phyloP scores from a whole-genome alignment of 2,329 filamentous ascomycete genomes.

The Aureobasidium pullulans region DNA sequence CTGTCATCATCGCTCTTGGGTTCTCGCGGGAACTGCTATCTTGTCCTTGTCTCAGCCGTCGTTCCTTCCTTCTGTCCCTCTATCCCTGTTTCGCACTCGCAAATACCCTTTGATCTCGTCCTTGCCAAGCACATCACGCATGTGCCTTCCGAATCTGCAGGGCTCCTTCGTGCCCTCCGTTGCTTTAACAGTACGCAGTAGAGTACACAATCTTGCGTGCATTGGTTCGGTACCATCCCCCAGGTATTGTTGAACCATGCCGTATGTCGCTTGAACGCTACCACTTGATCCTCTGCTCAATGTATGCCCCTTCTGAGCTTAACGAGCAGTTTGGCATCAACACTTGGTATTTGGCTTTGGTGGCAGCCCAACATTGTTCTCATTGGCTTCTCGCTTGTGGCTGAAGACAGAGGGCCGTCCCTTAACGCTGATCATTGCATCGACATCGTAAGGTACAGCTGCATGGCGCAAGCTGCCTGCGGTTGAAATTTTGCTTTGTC shows the following conservation, averaged over 20 bases:
- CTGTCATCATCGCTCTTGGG: neutral
- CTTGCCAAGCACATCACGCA: constrained; percentile 5
- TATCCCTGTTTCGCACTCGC: neutral
- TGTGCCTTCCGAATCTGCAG: constrained; percentile 4
- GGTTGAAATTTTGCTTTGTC: constrained; percentile 6
- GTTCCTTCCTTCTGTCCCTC: neutral
- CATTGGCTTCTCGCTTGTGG: constrained; percentile 8
- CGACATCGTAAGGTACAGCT: constrained; percentile 7
- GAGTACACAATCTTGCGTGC: constrained; percentile 5
- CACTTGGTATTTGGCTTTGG: neutral
- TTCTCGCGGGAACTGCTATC: neutral
- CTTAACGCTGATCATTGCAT: constrained; percentile 5
- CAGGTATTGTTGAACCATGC: constrained; percentile 2
- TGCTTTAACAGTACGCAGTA: neutral
- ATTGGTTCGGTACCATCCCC: neutral
- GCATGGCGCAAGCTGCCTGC: constrained; percentile 1
- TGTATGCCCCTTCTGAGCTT: neutral
- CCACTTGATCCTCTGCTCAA: neutral
- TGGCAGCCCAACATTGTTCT: constrained; percentile 7
- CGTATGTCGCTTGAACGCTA: neutral
- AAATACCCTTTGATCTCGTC: neutral
- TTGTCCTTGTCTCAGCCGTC: constrained; percentile 1
- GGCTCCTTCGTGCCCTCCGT: neutral
- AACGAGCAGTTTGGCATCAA: neutral
- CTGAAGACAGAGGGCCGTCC: neutral